A percentile compares a stretch with the other conserved stretches of the same genome.
Evolutionary conservation across 768 basidiomycete genomes (phyloP).

Genomic region (Fomitopsis serialis): DNA sequence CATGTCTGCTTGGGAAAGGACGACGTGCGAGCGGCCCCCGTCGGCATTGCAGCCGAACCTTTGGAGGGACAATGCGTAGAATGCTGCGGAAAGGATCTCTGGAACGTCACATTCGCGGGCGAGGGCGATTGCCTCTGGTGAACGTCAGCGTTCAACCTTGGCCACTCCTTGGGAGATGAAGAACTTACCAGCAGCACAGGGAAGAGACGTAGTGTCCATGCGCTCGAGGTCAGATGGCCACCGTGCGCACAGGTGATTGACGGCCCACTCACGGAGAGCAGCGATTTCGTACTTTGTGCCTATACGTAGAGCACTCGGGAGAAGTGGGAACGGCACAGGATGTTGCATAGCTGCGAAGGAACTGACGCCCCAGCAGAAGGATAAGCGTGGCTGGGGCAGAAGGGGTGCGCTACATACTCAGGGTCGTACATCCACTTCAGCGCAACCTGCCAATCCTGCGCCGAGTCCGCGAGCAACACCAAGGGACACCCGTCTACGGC

Average conservation of each 20-base stretch:
- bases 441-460: conserved; percentile 25
- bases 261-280: conserved; percentile 22
- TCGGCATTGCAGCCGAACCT: conserved; percentile 22
- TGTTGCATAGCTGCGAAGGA: conserved; percentile 17
- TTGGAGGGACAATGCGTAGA: conserved; percentile 33
- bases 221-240: conserved; percentile 26
- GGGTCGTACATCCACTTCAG: conserved; percentile 30
- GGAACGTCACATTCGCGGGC: conserved; percentile 30
- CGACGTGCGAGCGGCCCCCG: conserved; percentile 24
- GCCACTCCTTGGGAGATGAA: neutral
- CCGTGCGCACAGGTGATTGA: conserved; percentile 16
- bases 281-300: conserved; percentile 33
- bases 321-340: conserved; percentile 19
- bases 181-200: conserved; percentile 27
- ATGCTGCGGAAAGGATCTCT: conserved; percentile 33
- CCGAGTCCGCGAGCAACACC: conserved; percentile 24
- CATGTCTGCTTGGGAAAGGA: conserved; percentile 23
- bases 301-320: conserved; percentile 26
- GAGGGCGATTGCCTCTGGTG: conserved; percentile 29
- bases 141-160: neutral
- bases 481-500: conserved; percentile 27
- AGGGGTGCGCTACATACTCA: conserved; percentile 17
- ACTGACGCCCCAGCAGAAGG: conserved; percentile 1
- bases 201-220: conserved; percentile 24
- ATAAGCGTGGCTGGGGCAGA: neutral